These are phyloP conservation scores for Hylodesmum podocarpum DNA, from an alignment of 306 rosid species.

Conservation along the genomic window DNA sequence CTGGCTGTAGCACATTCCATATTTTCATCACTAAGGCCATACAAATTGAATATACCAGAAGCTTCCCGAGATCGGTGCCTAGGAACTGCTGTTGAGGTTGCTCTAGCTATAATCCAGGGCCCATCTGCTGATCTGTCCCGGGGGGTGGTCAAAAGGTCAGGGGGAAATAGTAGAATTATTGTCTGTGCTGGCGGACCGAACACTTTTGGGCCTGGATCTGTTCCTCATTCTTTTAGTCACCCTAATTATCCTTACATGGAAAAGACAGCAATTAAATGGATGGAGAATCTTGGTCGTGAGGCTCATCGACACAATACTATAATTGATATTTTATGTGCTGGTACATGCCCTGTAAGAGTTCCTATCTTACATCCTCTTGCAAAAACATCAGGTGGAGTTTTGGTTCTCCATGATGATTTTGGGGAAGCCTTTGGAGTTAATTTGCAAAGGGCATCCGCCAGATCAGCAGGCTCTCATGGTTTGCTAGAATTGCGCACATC, in stretches of 20 bases:
- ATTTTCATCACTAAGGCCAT: conserved; percentile 88
- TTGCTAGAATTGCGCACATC: conserved; percentile 80
- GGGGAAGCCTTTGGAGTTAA: conserved; percentile 99
- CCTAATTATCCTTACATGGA: conserved; percentile 96
- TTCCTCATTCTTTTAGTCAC: conserved; percentile 85
- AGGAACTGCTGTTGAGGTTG: conserved; percentile 95
- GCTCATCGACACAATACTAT: conserved; percentile 76
- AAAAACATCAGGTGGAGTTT: conserved; percentile 93
- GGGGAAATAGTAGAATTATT: conserved; percentile 86
- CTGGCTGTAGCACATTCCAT: conserved; percentile 85
- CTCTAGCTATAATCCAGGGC: conserved; percentile 91
- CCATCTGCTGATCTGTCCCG: conserved; percentile 95
- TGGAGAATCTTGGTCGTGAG: conserved; percentile 87
- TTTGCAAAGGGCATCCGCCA: conserved; percentile 91
- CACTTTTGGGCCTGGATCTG: conserved; percentile 96
- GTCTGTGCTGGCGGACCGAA: conserved; percentile 97
- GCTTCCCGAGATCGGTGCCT: conserved; percentile 96
- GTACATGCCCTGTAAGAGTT: conserved; percentile 96
- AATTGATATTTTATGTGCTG: conserved; percentile 95
- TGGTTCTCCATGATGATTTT: conserved; percentile 96
- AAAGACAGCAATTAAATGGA: conserved; percentile 88
- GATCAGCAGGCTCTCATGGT: conserved; percentile 94
- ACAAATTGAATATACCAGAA: conserved; percentile 72
- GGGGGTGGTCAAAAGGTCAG: conserved; percentile 83
- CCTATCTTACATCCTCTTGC: conserved; percentile 96